Conservation (phyloP, 23 red algal species). For the Agarophyton chilense region DNA sequence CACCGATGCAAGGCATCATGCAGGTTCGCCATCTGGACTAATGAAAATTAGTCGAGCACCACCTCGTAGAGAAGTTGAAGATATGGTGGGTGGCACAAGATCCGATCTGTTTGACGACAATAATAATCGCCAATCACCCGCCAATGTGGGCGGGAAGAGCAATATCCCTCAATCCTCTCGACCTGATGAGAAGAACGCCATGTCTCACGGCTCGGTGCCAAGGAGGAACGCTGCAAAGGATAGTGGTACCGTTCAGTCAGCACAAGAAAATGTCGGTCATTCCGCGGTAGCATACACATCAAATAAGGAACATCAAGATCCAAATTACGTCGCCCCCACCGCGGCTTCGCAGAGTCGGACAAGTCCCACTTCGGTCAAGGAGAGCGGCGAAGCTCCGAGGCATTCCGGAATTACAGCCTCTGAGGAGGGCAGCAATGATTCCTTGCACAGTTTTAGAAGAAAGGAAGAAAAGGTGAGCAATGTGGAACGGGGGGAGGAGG, state of each 20-base stretch:
- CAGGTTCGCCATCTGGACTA: neutral
- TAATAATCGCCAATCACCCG: neutral
- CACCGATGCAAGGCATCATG: neutral
- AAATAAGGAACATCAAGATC: neutral
- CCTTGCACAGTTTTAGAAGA: neutral
- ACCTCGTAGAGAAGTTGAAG: neutral
- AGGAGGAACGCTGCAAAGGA: neutral
- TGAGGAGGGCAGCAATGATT: neutral
- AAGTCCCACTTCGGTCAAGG: neutral
- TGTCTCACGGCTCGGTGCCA: neutral
- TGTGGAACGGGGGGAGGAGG: neutral
- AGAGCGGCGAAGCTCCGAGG: neutral
- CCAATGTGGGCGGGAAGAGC: neutral
- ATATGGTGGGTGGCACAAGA: neutral
- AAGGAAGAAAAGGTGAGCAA: neutral
- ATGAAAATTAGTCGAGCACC: conserved; percentile 18
- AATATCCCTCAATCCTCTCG: neutral
- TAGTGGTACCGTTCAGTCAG: neutral
- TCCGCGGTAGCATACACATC: neutral
- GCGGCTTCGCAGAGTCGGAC: neutral
- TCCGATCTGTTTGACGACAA: neutral
- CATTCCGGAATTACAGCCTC: neutral
- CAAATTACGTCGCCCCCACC: neutral
- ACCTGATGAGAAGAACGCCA: neutral
- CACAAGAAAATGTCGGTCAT: no score